These are phyloP conservation scores for Pichia sp. DNA, from an alignment of 1,139 yeast species.

Conservation along the genomic window DNA sequence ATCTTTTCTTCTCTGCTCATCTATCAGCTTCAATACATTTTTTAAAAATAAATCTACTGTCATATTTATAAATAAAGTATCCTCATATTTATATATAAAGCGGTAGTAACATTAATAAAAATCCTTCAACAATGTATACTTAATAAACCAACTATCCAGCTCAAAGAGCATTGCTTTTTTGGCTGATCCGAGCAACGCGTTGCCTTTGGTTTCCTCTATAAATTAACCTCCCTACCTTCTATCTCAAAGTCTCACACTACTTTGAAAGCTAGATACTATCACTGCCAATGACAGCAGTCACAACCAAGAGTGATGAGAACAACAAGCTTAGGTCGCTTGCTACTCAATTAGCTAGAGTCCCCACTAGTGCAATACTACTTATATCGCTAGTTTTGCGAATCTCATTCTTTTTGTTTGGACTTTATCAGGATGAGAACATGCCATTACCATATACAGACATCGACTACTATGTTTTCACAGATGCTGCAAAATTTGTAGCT, in stretches of 20 bases:
- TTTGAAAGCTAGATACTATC: neutral
- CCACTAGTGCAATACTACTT: slow-evolving; percentile 14
- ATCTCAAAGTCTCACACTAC: too few species aligned
- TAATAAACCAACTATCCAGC: neutral
- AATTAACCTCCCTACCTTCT: too few species aligned
- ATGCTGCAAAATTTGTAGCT: slow-evolving; percentile 75
- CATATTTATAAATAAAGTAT: slow-evolving; percentile 8
- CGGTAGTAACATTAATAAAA: slow-evolving; percentile 14
- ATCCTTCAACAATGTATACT: slow-evolving; percentile 12
- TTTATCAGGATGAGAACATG: slow-evolving; percentile 79
- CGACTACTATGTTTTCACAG: slow-evolving; percentile 89
- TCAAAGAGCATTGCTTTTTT: neutral
- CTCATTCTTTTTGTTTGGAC: slow-evolving; percentile 73
- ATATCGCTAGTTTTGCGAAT: slow-evolving; percentile 36
- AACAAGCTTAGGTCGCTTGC: neutral
- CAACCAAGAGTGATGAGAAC: neutral
- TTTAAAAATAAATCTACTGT: slow-evolving; percentile 6
- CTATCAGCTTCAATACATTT: neutral
- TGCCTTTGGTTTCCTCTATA: neutral
- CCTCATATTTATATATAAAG: slow-evolving; percentile 6
- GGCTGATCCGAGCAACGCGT: neutral
- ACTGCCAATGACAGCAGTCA: neutral
- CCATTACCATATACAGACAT: slow-evolving; percentile 87
- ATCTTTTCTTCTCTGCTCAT: slow-evolving; percentile 4
- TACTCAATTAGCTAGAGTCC: neutral